Base-by-base conservation (phyloP, 306 rosid genomes). In the Abrus pulchellus region DNA sequence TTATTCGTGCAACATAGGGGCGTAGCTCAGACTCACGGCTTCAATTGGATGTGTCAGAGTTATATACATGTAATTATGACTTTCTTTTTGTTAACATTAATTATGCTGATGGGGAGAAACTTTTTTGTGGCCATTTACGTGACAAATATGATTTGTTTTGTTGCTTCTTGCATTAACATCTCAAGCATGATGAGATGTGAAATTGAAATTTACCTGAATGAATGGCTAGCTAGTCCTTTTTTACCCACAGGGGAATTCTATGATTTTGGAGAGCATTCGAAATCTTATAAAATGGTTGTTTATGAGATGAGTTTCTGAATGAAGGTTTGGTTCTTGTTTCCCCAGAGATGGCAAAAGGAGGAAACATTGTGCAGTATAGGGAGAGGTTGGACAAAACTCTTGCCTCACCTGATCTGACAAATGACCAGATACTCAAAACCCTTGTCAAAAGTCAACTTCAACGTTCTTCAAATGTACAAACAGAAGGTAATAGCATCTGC, bases 351-450 rank as follows among this genome's bases (percentile, higher is more conserved):
- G 93, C 71, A 59, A 82, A 85, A 69, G 88, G 74, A 52, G 69
- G 76, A 64, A 86, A 87, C 47, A 92, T 93, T 80, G 83, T 73
- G 71, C 83, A 91, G 77, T 95, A 95, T 79, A 91, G 98, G 75
- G 92, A 92, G 88, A 92, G 97, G 83, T 86, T 95, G 73, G 97
- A 95, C 63, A 89, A 75, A 69, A 88, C 97, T 20, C 94, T 95
- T 40, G 72, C 88, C 57, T 89, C 91, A 50, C 90, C 93, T 66
- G 90, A 89, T 89, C 90, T 95, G 82, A 84, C 86, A 62, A 78
- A 86, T 53, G 45, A 69, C 14, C 87, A 91, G 63, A 80, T 62
- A 43, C 89, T 93, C 72, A 87, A 87, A 80, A 53, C 77, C 9
- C 94, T 88, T 67, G 94, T 95, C 77, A 75, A 88, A 78, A 88